Percentiles rank a stretch among this genome's conserved stretches.
Conservation (phyloP, 352 stramenopile species). For the Phytopythium mirpurense region DNA sequence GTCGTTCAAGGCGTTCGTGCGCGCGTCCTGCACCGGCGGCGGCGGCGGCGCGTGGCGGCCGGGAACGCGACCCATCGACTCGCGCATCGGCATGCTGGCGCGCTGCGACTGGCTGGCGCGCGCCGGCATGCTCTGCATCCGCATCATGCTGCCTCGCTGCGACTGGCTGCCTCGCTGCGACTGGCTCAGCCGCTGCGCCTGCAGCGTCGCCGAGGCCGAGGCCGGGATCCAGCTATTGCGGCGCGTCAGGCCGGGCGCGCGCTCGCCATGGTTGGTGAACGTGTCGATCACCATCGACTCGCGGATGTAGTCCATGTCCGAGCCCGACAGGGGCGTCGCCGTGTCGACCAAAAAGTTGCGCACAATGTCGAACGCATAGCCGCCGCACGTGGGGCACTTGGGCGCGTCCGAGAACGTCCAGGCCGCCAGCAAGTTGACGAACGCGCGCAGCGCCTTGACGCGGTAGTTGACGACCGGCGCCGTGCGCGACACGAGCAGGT, state of each 20-base stretch:
- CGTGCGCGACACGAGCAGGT: conserved; percentile 72
- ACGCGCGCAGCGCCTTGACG: conserved; percentile 76
- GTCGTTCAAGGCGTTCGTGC: conserved; percentile 11
- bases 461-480: conserved; percentile 82
- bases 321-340: conserved; percentile 37
- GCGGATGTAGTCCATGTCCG: conserved; percentile 65
- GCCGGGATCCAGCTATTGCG: conserved; percentile 56
- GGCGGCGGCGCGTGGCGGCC: not conserved
- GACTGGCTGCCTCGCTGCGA: conserved; percentile 1
- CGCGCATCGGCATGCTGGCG: conserved; percentile 1
- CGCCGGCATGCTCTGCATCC: conserved; percentile 5
- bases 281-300: conserved; percentile 56
- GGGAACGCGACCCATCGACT: not conserved
- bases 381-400: conserved; percentile 81
- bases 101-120: conserved; percentile 1
- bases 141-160: not conserved
- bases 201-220: conserved; percentile 23
- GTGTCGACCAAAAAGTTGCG: conserved; percentile 75
- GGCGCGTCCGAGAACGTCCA: conserved; percentile 80
- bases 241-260: conserved; percentile 20
- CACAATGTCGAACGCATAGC: conserved; percentile 75
- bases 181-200: conserved; percentile 10
- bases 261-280: conserved; percentile 33
- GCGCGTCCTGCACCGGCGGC: conserved; percentile 6
- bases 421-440: conserved; percentile 73